Evolutionary conservation across 352 stramenopile genomes (phyloP), one percentile per base, ranked within the genome.

Genomic region (Poterioochromonas sp.): DNA sequence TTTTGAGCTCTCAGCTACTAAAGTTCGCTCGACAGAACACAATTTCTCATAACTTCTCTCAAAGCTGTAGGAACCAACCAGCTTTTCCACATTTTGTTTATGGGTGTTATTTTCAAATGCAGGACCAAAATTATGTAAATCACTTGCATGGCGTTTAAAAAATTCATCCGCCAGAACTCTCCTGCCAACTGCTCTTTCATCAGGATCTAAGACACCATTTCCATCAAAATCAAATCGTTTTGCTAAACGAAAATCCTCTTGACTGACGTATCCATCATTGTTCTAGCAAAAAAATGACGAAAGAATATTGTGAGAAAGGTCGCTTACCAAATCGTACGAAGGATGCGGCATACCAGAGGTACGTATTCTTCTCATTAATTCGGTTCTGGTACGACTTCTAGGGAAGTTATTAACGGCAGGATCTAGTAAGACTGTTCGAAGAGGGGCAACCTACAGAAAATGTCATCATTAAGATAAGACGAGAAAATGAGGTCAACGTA

Each of bases 211-310:
- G 5, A 78, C 47, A 37, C 71, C 71, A 53, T 78, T 78, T 39
- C 71, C 71, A 53, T 78, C 71, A 18, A 78, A 68, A 29, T 78
- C 71, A 53, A 78, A 78, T 12, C 71, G 41, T 37, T 78, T 78
- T 22, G 71, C 41, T 32, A 78, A 39, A 1, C 32, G 5, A 39
- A 69, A 78, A 39, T 78, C 71, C 47, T 78, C 49, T 1, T 26
- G 15, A 68, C 47, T 68, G 11, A 78, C 71, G 22, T 65, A 78
- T 29, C 71, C 71, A 39, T 78, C 71, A 53, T 65, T 65, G 39
- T 78, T n/a, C n/a, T n/a, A n/a, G n/a, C n/a, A n/a, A n/a, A n/a
- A n/a, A n/a, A n/a, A n/a, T n/a, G n/a, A n/a, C n/a, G n/a, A n/a
- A n/a, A n/a, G n/a, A n/a, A n/a, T n/a, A n/a, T n/a, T n/a, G n/a